These are phyloP conservation scores for Xylariaceae sp. DNA, from an alignment of 2,329 filamentous ascomycete genomes.

Conservation along the genomic window DNA sequence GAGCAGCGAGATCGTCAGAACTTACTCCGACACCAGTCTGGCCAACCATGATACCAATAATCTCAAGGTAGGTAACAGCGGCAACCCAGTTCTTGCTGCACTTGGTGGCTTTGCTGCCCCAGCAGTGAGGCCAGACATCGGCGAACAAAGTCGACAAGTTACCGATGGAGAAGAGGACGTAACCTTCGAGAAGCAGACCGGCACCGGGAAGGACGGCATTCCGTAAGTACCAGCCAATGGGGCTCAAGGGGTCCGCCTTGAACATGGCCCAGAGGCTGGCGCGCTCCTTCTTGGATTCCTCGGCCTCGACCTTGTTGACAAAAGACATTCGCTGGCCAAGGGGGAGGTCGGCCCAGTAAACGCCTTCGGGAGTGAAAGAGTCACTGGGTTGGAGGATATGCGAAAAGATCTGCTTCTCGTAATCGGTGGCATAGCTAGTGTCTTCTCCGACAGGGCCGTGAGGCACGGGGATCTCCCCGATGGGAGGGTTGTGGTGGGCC, in stretches of 20 bases:
- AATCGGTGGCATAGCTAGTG: conserved; percentile 39
- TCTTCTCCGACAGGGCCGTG: conserved; percentile 48
- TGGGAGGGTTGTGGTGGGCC: conserved; percentile 37
- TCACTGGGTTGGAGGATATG: conserved; percentile 84
- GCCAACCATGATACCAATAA: conserved; percentile 90
- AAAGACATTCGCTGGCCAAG: conserved; percentile 68
- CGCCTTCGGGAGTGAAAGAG: conserved; percentile 74
- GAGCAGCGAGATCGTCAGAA: conserved; percentile 8
- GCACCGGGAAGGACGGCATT: conserved; percentile 92
- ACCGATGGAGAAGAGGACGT: conserved; percentile 94
- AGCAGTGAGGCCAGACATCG: conserved; percentile 73
- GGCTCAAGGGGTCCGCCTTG: conserved; percentile 80
- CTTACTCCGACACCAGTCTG: conserved; percentile 80
- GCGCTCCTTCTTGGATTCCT: conserved; percentile 67
- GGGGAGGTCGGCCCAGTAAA: conserved; percentile 90
- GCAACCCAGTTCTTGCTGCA: conserved; percentile 80
- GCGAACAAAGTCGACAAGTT: conserved; percentile 82
- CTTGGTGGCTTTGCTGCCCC: conserved; percentile 56
- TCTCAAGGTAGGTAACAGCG: conserved; percentile 85
- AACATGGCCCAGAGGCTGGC: conserved; percentile 68
- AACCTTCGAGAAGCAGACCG: conserved; percentile 88
- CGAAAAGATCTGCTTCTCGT: conserved; percentile 64
- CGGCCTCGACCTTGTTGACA: conserved; percentile 66
- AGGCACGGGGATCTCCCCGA: conserved; percentile 54
- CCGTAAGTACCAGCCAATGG: conserved; percentile 79